Evolutionary conservation across 768 basidiomycete genomes (phyloP).

Genomic region (Tricholoma sp.): DNA sequence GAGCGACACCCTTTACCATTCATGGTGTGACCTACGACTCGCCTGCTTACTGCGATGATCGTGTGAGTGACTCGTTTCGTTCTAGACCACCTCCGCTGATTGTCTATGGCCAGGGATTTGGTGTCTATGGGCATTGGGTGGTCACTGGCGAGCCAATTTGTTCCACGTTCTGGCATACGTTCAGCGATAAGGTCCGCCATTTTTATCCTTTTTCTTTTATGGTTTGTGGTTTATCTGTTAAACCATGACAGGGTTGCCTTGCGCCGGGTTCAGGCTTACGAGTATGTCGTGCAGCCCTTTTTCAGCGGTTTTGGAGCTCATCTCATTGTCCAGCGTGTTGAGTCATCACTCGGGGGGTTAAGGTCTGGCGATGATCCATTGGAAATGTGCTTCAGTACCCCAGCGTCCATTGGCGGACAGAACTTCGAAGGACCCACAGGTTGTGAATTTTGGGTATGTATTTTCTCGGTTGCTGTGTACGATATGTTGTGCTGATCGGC

Average conservation of each 20-base stretch:
- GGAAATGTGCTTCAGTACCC: background rate
- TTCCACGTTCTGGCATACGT: background rate
- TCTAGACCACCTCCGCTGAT: no score
- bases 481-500: no score
- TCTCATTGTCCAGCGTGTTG: background rate
- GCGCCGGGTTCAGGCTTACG: background rate
- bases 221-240: no score
- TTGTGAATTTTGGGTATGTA: constrained; percentile 3
- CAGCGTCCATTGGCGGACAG: background rate
- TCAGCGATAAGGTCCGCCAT: background rate
- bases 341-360: background rate
- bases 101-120: no score
- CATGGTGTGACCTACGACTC: constrained; percentile 10
- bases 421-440: background rate
- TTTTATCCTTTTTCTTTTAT: background rate
- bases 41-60: constrained; percentile 13
- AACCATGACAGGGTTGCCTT: background rate
- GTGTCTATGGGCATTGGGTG: background rate
- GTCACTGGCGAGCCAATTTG: background rate
- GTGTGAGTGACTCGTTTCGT: background rate
- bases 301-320: background rate
- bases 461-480: background rate
- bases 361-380: background rate
- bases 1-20: constrained; percentile 10
- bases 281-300: background rate